Conservation (phyloP, 2,329 filamentous ascomycete genomes). For the Teratosphaeria destructans region DNA sequence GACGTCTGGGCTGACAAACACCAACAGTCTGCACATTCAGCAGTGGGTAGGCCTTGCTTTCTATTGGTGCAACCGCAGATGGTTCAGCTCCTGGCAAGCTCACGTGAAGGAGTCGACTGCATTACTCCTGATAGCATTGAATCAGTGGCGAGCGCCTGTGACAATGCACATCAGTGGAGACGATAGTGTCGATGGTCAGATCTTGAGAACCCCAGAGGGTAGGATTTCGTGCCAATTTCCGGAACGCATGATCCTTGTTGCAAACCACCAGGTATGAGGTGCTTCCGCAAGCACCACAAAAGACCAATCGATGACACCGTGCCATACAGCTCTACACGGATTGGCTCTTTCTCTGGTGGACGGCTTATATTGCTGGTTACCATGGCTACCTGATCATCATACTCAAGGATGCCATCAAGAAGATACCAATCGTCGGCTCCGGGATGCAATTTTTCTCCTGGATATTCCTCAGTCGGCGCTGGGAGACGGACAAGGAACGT, state of each 20-base stretch:
- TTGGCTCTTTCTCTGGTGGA: slow-evolving; percentile 90
- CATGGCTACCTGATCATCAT: slow-evolving; percentile 85
- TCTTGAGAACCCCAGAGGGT: slow-evolving; percentile 47
- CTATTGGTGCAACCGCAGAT: background rate
- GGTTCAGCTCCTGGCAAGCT: background rate
- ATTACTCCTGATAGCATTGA: slow-evolving; percentile 46
- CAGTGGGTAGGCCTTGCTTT: background rate
- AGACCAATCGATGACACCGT: slow-evolving; percentile 16
- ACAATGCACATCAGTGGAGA: slow-evolving; percentile 37
- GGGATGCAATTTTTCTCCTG: slow-evolving; percentile 78
- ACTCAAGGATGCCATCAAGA: slow-evolving; percentile 70
- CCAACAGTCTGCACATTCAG: background rate
- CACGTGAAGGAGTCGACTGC: background rate
- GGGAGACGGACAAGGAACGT: slow-evolving; percentile 63
- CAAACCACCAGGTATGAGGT: slow-evolving; percentile 50
- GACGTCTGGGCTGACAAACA: background rate
- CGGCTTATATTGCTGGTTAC: slow-evolving; percentile 72
- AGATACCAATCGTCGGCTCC: slow-evolving; percentile 64
- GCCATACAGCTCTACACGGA: slow-evolving; percentile 77
- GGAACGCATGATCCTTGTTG: slow-evolving; percentile 71
- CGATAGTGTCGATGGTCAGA: slow-evolving; percentile 61
- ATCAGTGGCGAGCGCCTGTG: slow-evolving; percentile 70
- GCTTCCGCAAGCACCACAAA: slow-evolving; percentile 30
- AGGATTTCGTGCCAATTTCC: slow-evolving; percentile 64
- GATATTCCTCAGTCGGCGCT: slow-evolving; percentile 78